Evolutionary conservation across 169 alveolate genomes (phyloP).

Genomic region (Nephromyces sp.): DNA sequence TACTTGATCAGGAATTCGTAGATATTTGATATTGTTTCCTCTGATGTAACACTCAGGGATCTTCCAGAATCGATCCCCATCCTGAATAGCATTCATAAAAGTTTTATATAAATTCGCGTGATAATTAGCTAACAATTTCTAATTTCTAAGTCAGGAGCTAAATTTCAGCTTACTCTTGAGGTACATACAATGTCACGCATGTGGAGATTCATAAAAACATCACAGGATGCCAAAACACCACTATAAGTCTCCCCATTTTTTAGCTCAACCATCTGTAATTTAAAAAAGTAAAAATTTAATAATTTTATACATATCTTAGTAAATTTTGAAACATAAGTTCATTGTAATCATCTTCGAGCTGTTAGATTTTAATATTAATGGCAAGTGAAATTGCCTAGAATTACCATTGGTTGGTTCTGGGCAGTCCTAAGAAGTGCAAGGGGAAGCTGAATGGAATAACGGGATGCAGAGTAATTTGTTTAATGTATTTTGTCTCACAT

Average conservation of each 20-base stretch:
- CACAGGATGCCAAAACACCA: constrained; percentile 47
- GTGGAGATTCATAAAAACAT: constrained; percentile 47
- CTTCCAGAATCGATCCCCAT: constrained; percentile 50
- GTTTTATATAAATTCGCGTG: neutral
- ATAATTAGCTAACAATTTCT: neutral
- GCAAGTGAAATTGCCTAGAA: neutral
- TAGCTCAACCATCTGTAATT: constrained; percentile 45
- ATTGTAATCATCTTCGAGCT: neutral
- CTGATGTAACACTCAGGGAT: constrained; percentile 36
- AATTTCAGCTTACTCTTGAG: constrained; percentile 11
- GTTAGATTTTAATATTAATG: neutral
- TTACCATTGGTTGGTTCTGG: constrained; percentile 43
- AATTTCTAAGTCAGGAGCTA: neutral
- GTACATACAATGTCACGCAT: constrained; percentile 45
- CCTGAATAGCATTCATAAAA: constrained; percentile 3
- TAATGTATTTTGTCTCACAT: too few species aligned
- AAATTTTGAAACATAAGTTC: neutral
- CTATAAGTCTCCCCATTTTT: constrained; percentile 51
- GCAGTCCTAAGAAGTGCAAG: constrained; percentile 41
- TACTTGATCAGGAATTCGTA: constrained; percentile 46
- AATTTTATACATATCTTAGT: neutral
- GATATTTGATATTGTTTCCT: constrained; percentile 45
- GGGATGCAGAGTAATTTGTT: too few species aligned
- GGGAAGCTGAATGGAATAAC: constrained; percentile 33
- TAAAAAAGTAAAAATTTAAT: neutral